phyloP scores from a whole-genome alignment of 2,329 filamentous ascomycete genomes.

The Aspergillus fijiensis region DNA sequence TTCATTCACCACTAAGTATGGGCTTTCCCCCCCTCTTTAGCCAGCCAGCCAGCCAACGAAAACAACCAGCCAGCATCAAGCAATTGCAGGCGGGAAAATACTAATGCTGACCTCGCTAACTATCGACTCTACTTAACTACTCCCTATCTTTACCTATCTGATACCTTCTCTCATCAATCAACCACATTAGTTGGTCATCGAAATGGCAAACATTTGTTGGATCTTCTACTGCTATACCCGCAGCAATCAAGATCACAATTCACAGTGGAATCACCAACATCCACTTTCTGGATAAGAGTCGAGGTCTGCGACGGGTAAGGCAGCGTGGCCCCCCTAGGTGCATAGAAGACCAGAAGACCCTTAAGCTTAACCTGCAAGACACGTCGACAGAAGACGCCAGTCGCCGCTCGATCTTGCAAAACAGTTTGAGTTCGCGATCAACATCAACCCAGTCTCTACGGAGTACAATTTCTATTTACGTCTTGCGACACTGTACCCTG shows the following conservation, averaged over 20 bases:
- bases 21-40: background rate
- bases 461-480: slow-evolving; percentile 3
- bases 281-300: background rate
- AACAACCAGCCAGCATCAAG: background rate
- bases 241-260: background rate
- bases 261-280: no score
- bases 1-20: background rate
- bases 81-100: slow-evolving; percentile 4
- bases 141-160: background rate
- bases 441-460: background rate
- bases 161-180: no score
- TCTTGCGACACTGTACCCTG: background rate
- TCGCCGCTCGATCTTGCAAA: background rate
- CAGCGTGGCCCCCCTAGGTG: background rate
- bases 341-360: slow-evolving; percentile 6
- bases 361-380: slow-evolving; percentile 17
- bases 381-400: slow-evolving; percentile 5
- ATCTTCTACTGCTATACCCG: background rate
- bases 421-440: slow-evolving; percentile 9
- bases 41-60: background rate
- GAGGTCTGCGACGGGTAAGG: background rate
- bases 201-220: background rate
- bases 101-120: slow-evolving; percentile 6
- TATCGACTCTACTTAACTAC: background rate
- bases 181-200: background rate